These are phyloP conservation scores for Eudorina sp. DNA, from an alignment of 139 green algal species.

Conservation along the genomic window DNA sequence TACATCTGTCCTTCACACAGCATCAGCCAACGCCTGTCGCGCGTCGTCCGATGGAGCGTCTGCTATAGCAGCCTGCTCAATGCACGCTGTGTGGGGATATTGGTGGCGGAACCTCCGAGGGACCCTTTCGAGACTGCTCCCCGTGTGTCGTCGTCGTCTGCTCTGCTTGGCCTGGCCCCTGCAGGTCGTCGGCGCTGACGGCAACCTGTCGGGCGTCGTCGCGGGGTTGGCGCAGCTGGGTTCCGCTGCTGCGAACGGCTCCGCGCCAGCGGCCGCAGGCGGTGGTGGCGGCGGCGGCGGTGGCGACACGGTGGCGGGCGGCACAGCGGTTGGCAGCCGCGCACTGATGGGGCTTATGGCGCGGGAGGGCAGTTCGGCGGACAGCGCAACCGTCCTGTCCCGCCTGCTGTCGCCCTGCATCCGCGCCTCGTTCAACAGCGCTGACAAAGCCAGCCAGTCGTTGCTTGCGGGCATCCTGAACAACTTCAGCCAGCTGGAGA, in stretches of 20 bases:
- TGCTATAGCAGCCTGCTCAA: too few species aligned
- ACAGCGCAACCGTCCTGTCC: slow-evolving; percentile 35
- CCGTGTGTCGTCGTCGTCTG: too few species aligned
- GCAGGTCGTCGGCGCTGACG: too few species aligned
- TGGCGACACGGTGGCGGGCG: background rate
- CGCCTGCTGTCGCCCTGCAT: slow-evolving; percentile 49
- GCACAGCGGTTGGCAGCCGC: background rate
- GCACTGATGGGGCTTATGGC: slow-evolving; percentile 23
- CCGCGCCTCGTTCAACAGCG: slow-evolving; percentile 12
- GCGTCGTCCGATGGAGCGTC: too few species aligned
- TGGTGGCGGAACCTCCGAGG: too few species aligned
- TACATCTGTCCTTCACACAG: too few species aligned
- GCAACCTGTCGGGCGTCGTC: too few species aligned
- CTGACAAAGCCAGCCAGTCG: slow-evolving; percentile 27
- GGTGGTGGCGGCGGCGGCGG: background rate
- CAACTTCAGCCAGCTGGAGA: slow-evolving; percentile 50
- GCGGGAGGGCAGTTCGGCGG: slow-evolving; percentile 17
- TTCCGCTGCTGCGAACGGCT: background rate
- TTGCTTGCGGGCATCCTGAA: slow-evolving; percentile 46
- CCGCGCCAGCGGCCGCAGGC: background rate
- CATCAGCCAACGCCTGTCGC: too few species aligned
- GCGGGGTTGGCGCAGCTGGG: too few species aligned
- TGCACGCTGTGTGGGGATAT: too few species aligned
- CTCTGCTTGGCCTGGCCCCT: too few species aligned
- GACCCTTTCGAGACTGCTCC: too few species aligned